phyloP scores from a whole-genome alignment of 1,284 basidiomycete genomes.

The Leccinum angustisporum region DNA sequence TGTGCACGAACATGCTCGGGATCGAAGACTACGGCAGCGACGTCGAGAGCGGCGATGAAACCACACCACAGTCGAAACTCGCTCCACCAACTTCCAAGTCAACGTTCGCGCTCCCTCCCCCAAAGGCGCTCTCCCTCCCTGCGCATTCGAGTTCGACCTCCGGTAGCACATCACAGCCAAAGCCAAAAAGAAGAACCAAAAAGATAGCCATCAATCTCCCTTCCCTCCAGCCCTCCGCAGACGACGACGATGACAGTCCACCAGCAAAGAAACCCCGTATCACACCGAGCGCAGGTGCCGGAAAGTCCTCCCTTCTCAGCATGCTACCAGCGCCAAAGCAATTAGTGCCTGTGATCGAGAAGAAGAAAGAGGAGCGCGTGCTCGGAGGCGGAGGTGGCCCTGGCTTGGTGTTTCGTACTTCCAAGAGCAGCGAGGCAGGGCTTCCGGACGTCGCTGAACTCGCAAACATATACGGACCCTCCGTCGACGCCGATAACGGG shows the following conservation, averaged over 20 bases:
- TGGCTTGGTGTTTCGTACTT: conserved; percentile 56
- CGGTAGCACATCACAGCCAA: conserved; percentile 27
- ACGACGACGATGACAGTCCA: conserved; percentile 45
- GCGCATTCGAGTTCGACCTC: conserved; percentile 35
- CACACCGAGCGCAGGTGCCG: conserved; percentile 46
- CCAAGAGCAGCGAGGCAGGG: conserved; percentile 5
- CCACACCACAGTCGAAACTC: conserved; percentile 20
- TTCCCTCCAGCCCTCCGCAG: conserved; percentile 40
- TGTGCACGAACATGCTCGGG: conserved; percentile 55
- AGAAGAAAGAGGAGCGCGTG: conserved; percentile 43
- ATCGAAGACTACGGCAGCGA: conserved; percentile 74
- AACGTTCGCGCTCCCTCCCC: conserved; percentile 39
- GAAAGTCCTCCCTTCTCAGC: conserved; percentile 61
- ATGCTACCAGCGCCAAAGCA: conserved; percentile 78
- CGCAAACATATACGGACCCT: conserved; percentile 3
- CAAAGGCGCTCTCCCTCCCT: conserved; percentile 25
- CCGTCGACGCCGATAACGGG: conserved; percentile 17
- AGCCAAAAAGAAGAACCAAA: conserved; percentile 50
- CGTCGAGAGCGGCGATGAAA: conserved; percentile 54
- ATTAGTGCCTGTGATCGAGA: conserved; percentile 34
- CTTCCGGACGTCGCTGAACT: conserved; percentile 8
- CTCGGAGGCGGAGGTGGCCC: conserved; percentile 64
- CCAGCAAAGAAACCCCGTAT: conserved; percentile 62
- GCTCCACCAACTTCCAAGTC: conserved; percentile 34
- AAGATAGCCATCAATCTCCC: conserved; percentile 73